phyloP scores from a whole-genome alignment of 176 grass and related monocot genomes.

The Thinopyrum elongatum region DNA sequence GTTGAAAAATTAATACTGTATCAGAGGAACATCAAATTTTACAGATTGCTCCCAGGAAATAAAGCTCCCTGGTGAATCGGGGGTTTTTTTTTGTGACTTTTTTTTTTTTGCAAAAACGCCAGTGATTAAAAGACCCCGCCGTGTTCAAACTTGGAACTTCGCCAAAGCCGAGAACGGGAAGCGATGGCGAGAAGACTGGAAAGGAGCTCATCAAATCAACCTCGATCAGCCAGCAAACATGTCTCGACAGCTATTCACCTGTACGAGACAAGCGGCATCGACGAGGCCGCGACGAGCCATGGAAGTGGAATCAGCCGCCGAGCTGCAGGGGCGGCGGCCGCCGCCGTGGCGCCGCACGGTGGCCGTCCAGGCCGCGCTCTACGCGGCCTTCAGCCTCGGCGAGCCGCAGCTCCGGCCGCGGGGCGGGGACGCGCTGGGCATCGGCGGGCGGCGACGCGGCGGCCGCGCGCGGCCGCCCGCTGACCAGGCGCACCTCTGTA shows the following conservation, averaged over 20 bases:
- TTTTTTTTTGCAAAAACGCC: too few species aligned
- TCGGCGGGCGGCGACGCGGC: background rate
- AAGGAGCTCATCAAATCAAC: background rate
- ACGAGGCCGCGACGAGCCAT: conserved; percentile 13
- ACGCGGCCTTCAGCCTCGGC: conserved; percentile 72
- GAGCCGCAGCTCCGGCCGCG: conserved; percentile 33
- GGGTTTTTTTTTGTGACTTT: too few species aligned
- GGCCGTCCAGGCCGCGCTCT: conserved; percentile 64
- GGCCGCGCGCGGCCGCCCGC: conserved; percentile 39
- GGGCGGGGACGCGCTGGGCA: conserved; percentile 1
- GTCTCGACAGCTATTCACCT: background rate
- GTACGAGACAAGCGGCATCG: background rate
- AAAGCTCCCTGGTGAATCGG: too few species aligned
- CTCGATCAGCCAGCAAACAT: background rate
- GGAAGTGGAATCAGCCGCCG: conserved; percentile 1
- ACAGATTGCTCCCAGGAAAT: too few species aligned
- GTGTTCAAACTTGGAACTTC: too few species aligned
- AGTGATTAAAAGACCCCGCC: background rate
- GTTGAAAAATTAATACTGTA: too few species aligned
- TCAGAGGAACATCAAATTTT: too few species aligned
- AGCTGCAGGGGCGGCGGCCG: background rate
- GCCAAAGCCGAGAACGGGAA: background rate
- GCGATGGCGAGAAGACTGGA: background rate
- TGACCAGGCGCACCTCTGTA: conserved; percentile 22
- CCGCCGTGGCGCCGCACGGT: conserved; percentile 55